phyloP scores from a whole-genome alignment of 2,329 filamentous ascomycete genomes.

The Colletotrichum zoysiae region DNA sequence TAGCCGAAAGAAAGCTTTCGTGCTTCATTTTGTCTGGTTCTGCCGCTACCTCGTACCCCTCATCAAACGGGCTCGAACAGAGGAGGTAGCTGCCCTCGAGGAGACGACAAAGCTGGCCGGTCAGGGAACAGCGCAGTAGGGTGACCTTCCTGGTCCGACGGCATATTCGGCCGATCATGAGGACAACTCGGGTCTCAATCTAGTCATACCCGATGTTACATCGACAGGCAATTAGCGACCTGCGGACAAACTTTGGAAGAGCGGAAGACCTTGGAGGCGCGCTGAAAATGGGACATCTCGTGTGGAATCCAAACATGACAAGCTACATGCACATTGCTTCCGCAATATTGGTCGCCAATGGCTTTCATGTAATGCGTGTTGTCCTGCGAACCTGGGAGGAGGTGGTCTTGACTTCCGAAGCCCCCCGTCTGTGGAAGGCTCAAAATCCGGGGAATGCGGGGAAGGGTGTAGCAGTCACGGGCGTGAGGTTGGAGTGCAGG shows the following conservation, averaged over 20 bases:
- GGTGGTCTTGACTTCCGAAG: not conserved
- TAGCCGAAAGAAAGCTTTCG: not conserved
- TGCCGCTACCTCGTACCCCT: no score
- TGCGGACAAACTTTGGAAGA: not conserved
- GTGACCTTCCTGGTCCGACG: not conserved
- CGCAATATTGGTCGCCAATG: not conserved
- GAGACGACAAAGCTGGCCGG: not conserved
- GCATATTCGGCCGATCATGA: not conserved
- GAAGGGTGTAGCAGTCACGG: not conserved
- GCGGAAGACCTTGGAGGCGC: not conserved
- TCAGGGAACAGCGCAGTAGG: not conserved
- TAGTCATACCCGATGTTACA: slow-evolving; percentile 6
- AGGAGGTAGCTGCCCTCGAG: not conserved
- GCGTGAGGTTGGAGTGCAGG: slow-evolving; percentile 28
- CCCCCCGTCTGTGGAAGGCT: slow-evolving; percentile 4
- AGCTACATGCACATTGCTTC: not conserved
- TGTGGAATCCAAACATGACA: not conserved
- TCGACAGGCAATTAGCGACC: not conserved
- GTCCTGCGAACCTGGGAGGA: slow-evolving; percentile 4
- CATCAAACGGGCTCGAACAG: not conserved
- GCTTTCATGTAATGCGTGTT: not conserved
- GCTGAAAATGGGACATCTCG: not conserved
- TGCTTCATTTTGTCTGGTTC: not conserved
- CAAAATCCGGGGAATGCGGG: slow-evolving; percentile 36
- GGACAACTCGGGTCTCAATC: not conserved